Conservation (phyloP, 2,329 filamentous ascomycete genomes). For the Talaromyces sp. region DNA sequence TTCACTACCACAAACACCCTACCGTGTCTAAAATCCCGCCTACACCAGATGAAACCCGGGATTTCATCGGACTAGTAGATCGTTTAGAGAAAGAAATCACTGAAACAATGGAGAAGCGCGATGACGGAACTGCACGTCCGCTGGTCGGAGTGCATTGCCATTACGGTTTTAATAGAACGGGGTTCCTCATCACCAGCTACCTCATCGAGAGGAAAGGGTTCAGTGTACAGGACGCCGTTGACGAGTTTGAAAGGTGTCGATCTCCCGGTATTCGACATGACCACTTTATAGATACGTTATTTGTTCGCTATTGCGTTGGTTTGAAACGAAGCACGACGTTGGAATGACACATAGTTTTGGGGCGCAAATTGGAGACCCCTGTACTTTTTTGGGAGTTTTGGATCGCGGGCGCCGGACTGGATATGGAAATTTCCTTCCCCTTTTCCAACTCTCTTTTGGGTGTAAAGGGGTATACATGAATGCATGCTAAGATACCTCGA, state of each 20-base stretch:
- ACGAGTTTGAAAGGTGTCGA: constrained; percentile 66
- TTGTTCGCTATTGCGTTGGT: constrained; percentile 65
- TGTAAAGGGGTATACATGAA: not conserved
- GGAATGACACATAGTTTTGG: constrained; percentile 12
- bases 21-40: constrained; percentile 91
- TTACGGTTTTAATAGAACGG: constrained; percentile 92
- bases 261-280: constrained; percentile 83
- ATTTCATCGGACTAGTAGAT: constrained; percentile 57
- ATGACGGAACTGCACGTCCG: constrained; percentile 30
- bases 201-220: constrained; percentile 76
- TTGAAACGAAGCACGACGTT: constrained; percentile 40
- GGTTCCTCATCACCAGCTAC: constrained; percentile 85
- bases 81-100: constrained; percentile 54
- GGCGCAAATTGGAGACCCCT: not conserved
- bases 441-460: not conserved
- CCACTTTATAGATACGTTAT: constrained; percentile 80
- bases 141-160: constrained; percentile 86
- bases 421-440: not conserved
- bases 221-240: constrained; percentile 68
- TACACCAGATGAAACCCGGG: constrained; percentile 52
- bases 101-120: constrained; percentile 12
- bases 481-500: not conserved
- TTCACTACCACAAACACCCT: constrained; percentile 78
- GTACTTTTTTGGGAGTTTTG: not conserved
- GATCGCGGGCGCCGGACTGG: not conserved